Base-by-base conservation (phyloP, 2,329 filamentous ascomycete genomes). In the Scytalidium sp. region DNA sequence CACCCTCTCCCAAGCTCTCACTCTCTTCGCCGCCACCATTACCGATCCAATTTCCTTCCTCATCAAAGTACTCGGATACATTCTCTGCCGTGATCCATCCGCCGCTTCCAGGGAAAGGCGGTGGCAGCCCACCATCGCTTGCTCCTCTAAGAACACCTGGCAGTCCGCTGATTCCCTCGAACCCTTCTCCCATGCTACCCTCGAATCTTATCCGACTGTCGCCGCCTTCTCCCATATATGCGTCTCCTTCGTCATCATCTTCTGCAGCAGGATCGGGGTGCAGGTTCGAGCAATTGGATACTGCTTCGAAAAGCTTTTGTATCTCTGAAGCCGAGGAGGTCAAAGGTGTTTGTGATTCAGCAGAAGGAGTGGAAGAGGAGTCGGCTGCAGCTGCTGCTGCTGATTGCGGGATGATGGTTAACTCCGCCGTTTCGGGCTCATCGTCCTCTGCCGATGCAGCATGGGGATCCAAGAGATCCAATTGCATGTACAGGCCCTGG, bases 61-160 rank as follows among this genome's bases (percentile, higher is more conserved):
- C 84, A 60, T 94, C 88, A 67, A 94, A 88, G 63, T 84, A 96
- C 58, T 96, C 81, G 56, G 87, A 76, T 65, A 96, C 85, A 61
- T 97, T 97, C 50, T 96, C 93, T 8, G 89, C 88, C 15, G 93
- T 97, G 63, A 97, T 91, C 88, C 88, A 93, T 0, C 88, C 88
- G 0, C 81, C 81, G 45, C 87, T 89, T 1, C 88, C 87, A 0
- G 88, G 86, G 67, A 88, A 80, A 0, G 84, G 80, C 2, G 83
- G 82, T n/a, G 83, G 83, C 20, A 86, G 62, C 2, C 75, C 78
- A 1, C 79, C 79, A 49, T 73, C 69, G 5, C 59, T 58, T 11
- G 68, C 67, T 15, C 78, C 78, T 36, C 67, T 70, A 46, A 80
- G 67, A 5, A 83, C 80, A 10, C 81, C 81, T 0, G 74, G 72